Evolutionary conservation across 257 asterid genomes (phyloP), one percentile per base, ranked within the genome.

Genomic region (Paulownia fortunei): DNA sequence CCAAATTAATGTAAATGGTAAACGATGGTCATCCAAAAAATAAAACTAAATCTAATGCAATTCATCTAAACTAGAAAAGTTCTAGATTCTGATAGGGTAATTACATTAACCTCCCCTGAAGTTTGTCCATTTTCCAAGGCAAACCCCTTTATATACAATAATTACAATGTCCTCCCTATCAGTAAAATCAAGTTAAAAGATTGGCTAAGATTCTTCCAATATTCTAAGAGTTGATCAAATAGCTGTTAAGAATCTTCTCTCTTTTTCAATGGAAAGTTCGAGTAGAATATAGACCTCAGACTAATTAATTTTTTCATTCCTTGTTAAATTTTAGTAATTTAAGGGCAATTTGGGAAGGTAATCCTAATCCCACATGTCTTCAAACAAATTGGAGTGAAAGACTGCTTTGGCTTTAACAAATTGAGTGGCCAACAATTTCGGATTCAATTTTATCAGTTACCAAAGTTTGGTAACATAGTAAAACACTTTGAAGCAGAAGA

Each of bases 401-500:
- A 61, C 49, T 8, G 54, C 11, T 61, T 62, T 58, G 56, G 44
- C 62, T 71, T 26, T 41, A 81, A 36, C 6, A 26, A 30, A 27
- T 58, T 73, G 36, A 13, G 46, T 9, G 21, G 39, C 58, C 32
- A 32, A 68, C 36, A 34, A 55, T 54, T 56, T 42, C 44, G 19
- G 60, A 27, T 32, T 26, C 51, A 68, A 13, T 63, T 44, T 71
- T 46, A 47, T 66, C 11, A 10, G 49, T 62, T 39, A 21, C 44
- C 13, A 51, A 72, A 61, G 54, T 47, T 23, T 18, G 65, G 5
- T 34, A 69, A 59, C 19, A 64, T 64, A 76, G 67, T 21, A 64
- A 19, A 79, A 74, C 26, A 60, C 32, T 80, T 23, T 27, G 9
- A 64, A 80, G 76, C 37, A 60, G 67, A 71, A 63, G 61, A 46